A percentile compares a stretch with the other conserved stretches of the same genome.
These are phyloP conservation scores for Lactuca sativa DNA, from an alignment of 129 eudicot genomes.

Conservation along the genomic window DNA sequence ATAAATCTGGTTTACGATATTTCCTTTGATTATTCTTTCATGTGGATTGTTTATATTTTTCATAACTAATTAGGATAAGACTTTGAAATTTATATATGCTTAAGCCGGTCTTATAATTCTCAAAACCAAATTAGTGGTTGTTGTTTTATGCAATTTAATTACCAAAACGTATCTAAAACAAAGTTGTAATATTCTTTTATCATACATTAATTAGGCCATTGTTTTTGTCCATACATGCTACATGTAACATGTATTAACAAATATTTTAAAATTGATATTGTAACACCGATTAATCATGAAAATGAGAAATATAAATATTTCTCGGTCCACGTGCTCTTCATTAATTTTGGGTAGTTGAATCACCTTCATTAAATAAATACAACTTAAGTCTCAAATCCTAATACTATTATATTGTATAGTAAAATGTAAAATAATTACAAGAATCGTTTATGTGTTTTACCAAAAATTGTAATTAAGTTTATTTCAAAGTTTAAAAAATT, in stretches of 20 bases:
- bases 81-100: neutral
- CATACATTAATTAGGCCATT: neutral
- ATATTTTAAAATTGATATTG: too few species aligned
- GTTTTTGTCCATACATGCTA: too few species aligned
- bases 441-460: too few species aligned
- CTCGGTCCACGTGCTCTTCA: neutral
- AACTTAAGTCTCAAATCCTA: neutral
- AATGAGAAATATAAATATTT: conserved; percentile 16
- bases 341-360: conserved; percentile 23
- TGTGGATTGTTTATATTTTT: neutral
- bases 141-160: too few species aligned
- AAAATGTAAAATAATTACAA: too few species aligned
- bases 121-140: neutral
- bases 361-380: conserved; percentile 10
- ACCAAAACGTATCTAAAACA: neutral
- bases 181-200: too few species aligned
- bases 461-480: too few species aligned
- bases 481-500: too few species aligned
- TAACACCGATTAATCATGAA: neutral
- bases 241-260: neutral
- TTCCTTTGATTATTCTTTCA: neutral
- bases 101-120: too few species aligned
- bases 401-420: too few species aligned
- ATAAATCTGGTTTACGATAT: neutral
- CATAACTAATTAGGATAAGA: neutral